Percentiles rank a stretch among this genome's conserved stretches.
These are phyloP conservation scores for Yamadazyma taylorii DNA, from an alignment of 1,139 yeast genomes.

Conservation along the genomic window DNA sequence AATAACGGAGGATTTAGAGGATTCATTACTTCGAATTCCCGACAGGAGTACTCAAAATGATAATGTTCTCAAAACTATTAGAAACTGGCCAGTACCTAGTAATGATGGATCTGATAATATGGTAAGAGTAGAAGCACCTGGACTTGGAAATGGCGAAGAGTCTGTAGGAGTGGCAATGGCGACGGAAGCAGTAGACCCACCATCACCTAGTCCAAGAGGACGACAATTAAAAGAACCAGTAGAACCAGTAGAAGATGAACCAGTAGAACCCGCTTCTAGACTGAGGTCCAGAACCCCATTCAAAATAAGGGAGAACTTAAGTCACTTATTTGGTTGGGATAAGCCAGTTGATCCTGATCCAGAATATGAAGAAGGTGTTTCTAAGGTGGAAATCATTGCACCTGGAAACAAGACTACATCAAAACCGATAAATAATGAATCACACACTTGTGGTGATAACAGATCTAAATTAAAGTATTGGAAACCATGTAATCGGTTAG, in stretches of 20 bases:
- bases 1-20: conserved; percentile 13
- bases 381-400: neutral
- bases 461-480: neutral
- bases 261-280: conserved; percentile 2
- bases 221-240: conserved; percentile 8
- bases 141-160: neutral
- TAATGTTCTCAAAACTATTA: neutral
- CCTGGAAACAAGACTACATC: neutral
- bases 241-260: too few species aligned
- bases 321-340: conserved; percentile 15
- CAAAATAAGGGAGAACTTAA: conserved; percentile 21
- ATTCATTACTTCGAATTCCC: conserved; percentile 7
- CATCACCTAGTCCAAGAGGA: conserved; percentile 14
- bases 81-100: too few species aligned
- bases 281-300: conserved; percentile 19
- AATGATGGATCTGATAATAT: too few species aligned
- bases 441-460: too few species aligned
- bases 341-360: conserved; percentile 2
- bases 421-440: neutral
- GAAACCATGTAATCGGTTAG: conserved; percentile 20
- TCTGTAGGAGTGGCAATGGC: neutral
- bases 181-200: too few species aligned
- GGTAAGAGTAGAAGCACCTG: too few species aligned
- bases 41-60: neutral
- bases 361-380: neutral